Percentiles rank a stretch among this genome's conserved stretches.
These are phyloP conservation scores for Botryotinia globosa DNA, from an alignment of 2,329 filamentous ascomycete species.

Conservation along the genomic window DNA sequence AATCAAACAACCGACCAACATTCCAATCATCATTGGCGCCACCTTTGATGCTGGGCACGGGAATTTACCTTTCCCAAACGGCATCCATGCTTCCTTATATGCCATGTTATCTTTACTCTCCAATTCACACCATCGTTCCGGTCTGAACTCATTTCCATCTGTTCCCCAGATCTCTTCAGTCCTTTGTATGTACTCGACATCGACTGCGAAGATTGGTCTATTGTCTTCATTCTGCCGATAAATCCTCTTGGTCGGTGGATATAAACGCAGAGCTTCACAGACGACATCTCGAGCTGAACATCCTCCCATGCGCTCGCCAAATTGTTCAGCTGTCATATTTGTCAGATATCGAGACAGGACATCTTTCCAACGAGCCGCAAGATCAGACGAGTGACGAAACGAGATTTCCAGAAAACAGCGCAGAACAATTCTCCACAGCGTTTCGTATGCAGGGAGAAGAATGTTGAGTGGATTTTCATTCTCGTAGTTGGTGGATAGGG, in stretches of 20 bases:
- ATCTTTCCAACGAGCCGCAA: background rate
- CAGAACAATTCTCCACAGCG: conserved; percentile 22
- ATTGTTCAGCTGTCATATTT: background rate
- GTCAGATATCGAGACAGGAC: background rate
- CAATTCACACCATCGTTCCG: conserved; percentile 3
- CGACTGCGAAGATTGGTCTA: background rate
- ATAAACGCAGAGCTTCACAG: conserved; percentile 15
- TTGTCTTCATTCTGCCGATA: conserved; percentile 7
- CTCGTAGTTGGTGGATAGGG: background rate
- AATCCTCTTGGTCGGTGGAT: conserved; percentile 16
- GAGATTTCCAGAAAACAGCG: conserved; percentile 19
- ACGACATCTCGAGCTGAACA: conserved; percentile 6
- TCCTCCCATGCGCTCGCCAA: background rate
- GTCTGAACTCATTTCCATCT: conserved; percentile 7
- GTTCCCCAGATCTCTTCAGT: conserved; percentile 7
- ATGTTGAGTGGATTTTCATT: conserved; percentile 21
- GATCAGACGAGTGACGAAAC: background rate
- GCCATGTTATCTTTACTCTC: background rate
- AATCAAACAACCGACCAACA: conserved; percentile 13
- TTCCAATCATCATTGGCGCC: conserved; percentile 20
- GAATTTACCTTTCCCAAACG: conserved; percentile 15
- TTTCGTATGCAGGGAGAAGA: conserved; percentile 25
- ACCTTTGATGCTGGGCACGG: conserved; percentile 7
- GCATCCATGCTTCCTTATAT: conserved; percentile 16
- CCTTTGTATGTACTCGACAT: conserved; percentile 17